Base-by-base conservation (phyloP, 345 rosid genomes). In the Linum lewisii region DNA sequence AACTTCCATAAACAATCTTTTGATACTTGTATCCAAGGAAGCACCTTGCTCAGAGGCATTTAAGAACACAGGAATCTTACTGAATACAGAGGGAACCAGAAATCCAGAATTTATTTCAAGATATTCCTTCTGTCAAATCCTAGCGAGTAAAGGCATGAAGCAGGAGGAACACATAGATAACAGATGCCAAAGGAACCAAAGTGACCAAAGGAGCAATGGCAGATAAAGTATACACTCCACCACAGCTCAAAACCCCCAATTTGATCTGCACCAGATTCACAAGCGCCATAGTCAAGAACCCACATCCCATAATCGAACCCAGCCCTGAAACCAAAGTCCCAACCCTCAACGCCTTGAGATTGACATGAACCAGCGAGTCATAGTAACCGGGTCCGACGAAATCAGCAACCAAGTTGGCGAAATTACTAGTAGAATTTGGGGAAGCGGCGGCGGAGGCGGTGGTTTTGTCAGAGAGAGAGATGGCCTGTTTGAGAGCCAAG, bases 261-360 rank as follows among this genome's bases (percentile, higher is more conserved):
- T 87, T 90, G 21, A 90, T 79, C 78, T 90, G 88, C 61, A 90
- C 85, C 77, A 90, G 65, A 62, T 81, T 72, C 63, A 83, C 78
- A 67, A 87, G 59, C 10, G 91, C 94, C 91, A 83, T 65, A 73
- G 68, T 85, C 79, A 87, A 64, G 75, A 82, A 85, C 74, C 84
- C 95, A 57, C 88, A 85, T 44, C 97, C 94, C 15, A 74, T 69
- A 66, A 81, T 81, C 61, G 97, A 90, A 14, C 94, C 97, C 0
- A 71, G 50, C 45, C 79, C 80, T 16, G 90, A 81, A 57, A 75
- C 77, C n/a, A 83, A 59, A 24, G 67, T 87, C 58, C 93, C 95
- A 0, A 58, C 68, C 42, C 84, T 63, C 57, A 87, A 66, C 0
- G 76, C 73, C 24, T 54, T 66, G 61, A 76, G 22, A 64, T 87